Conservation (phyloP, 345 rosid genomes). For the Rhodamnia argentea region DNA sequence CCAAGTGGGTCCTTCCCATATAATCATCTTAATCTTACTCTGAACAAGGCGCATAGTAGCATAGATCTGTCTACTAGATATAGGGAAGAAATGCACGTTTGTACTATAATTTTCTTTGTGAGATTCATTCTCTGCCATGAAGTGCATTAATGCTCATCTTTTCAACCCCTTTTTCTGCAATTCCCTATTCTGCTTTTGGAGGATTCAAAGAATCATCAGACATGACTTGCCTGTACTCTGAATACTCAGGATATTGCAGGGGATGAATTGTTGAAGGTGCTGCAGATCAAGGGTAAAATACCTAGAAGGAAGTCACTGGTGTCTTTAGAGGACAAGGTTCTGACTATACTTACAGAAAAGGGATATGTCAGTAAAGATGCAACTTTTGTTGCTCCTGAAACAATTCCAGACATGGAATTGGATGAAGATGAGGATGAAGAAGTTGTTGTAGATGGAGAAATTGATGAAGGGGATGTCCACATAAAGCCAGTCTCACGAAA, state of each 20-base stretch:
- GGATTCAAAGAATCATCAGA: not conserved
- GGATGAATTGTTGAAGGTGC: constrained; percentile 55
- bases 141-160: not conserved
- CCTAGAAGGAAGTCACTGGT: constrained; percentile 87
- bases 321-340: constrained; percentile 72
- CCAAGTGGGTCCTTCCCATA: not conserved
- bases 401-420: constrained; percentile 56
- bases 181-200: not conserved
- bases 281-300: constrained; percentile 74
- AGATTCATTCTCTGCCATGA: not conserved
- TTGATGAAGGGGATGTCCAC: constrained; percentile 97
- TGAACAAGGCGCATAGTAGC: not conserved
- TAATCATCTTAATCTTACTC: not conserved
- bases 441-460: constrained; percentile 94
- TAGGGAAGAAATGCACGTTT: not conserved
- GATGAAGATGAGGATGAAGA: constrained; percentile 98
- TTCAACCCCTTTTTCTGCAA: not conserved
- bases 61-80: not conserved
- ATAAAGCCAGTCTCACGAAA: constrained; percentile 76
- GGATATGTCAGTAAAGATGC: constrained; percentile 70
- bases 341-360: constrained; percentile 68
- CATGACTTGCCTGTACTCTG: not conserved
- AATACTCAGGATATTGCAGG: constrained; percentile 72
- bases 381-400: constrained; percentile 41
- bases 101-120: not conserved